Evolutionary conservation across 2,329 filamentous ascomycete species (phyloP).

Genomic region (Ilyonectria robusta): DNA sequence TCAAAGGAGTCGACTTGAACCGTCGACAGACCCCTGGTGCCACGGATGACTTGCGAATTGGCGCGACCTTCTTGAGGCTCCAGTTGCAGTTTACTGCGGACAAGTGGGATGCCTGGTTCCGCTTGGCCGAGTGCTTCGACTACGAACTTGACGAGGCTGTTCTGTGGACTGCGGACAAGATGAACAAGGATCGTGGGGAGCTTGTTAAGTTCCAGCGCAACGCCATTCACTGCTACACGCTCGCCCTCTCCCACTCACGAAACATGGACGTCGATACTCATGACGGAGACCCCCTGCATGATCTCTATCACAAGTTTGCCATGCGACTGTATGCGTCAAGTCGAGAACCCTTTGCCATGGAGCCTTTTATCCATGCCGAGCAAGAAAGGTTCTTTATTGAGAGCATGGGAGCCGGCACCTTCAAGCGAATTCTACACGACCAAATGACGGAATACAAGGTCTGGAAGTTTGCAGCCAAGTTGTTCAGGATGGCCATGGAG

Average conservation of each 20-base stretch:
- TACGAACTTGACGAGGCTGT: slow-evolving; percentile 90
- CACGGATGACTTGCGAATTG: slow-evolving; percentile 87
- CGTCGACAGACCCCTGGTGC: slow-evolving; percentile 84
- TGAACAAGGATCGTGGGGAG: slow-evolving; percentile 85
- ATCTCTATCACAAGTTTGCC: slow-evolving; percentile 72
- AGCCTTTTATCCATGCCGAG: slow-evolving; percentile 70
- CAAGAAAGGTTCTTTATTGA: slow-evolving; percentile 72
- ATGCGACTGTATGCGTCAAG: slow-evolving; percentile 75
- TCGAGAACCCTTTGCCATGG: slow-evolving; percentile 74
- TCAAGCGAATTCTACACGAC: slow-evolving; percentile 66
- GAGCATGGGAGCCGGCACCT: slow-evolving; percentile 63
- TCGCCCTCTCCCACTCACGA: slow-evolving; percentile 70
- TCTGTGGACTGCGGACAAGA: slow-evolving; percentile 90
- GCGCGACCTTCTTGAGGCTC: slow-evolving; percentile 82
- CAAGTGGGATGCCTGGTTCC: slow-evolving; percentile 92
- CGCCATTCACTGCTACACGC: slow-evolving; percentile 84
- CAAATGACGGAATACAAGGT: slow-evolving; percentile 73
- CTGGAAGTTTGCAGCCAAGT: slow-evolving; percentile 71
- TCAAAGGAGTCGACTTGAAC: slow-evolving; percentile 77
- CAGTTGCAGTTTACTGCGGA: slow-evolving; percentile 87
- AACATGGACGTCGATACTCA: slow-evolving; percentile 59
- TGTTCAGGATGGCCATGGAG: slow-evolving; percentile 70
- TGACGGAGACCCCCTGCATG: slow-evolving; percentile 68
- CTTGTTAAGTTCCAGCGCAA: slow-evolving; percentile 82
- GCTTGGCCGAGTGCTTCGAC: slow-evolving; percentile 88